Evolutionary conservation across 2,329 filamentous ascomycete genomes (phyloP), one percentile per base, ranked within the genome.

Genomic region (Stagonosporopsis chrysanthemi): DNA sequence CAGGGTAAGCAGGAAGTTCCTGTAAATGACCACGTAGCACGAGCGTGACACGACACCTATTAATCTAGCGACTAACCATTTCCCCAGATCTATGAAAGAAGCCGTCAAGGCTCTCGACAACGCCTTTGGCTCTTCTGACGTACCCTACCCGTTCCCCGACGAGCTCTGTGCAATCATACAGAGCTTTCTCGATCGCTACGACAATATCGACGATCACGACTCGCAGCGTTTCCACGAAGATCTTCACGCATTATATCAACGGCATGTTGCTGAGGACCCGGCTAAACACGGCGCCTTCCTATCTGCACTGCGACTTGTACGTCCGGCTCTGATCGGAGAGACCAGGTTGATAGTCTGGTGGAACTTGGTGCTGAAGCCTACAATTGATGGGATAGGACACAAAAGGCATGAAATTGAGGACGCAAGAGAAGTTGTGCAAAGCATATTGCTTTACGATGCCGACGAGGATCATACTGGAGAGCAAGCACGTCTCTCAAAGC

Each of bases 191-290:
- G 84, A 87, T 42, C 88, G 86, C 67, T 86, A 91, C 71, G 79
- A 84, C 53, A 84, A 84, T 64, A 83, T 86, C 62, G 90, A 93
- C 67, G 89, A 91, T 48, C 78, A 82, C 53, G 82, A 86, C 38
- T 83, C 86, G n/a, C 88, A 91, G 63, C 86, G 88, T 55, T 81
- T 92, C 47, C 87, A 92, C 60, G 89, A 92, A 38, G 90, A 92
- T 66, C 82, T 95, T 7, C 78, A 88, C 38, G 76, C 81, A 23
- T 82, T 91, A 51, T 92, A 88, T 77, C 82, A 88, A 56, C 87
- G 84, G 68, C 81, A 86, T 62, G 84, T 93, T 57, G 80, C 81
- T 23, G 82, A 83, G 31, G 80, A 81, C 23, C 78, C 84, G 2
- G 74, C 82, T 47, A 84, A 86, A 64, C 84, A 85, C 70, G 86